A percentile compares a stretch with the other conserved stretches of the same genome.
Conservation (phyloP, 2,329 filamentous ascomycete genomes). For the Penicillium expansum region DNA sequence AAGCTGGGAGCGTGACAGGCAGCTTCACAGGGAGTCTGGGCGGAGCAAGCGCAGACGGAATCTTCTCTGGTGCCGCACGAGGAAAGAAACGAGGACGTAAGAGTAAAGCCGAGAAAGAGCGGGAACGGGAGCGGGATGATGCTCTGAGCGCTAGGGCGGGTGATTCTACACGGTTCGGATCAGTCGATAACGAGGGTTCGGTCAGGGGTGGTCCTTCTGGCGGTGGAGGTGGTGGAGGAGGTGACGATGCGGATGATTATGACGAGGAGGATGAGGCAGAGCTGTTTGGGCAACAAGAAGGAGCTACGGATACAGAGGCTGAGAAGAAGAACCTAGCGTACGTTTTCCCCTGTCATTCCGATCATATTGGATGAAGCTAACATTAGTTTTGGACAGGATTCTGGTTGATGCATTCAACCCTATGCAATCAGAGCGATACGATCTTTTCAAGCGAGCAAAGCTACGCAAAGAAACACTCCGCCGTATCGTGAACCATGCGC, state of each 20-base stretch:
- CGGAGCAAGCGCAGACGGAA: conserved; percentile 36
- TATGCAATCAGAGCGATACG: conserved; percentile 49
- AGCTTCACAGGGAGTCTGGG: conserved; percentile 45
- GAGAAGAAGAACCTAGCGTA: conserved; percentile 53
- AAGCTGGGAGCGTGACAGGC: conserved; percentile 43
- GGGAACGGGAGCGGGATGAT: conserved; percentile 35
- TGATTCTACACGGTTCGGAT: conserved; percentile 30
- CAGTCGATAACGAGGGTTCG: conserved; percentile 36
- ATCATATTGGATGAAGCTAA: conserved; percentile 8
- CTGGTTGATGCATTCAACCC: conserved; percentile 49
- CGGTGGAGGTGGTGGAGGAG: conserved; percentile 40
- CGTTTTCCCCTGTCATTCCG: conserved; percentile 21
- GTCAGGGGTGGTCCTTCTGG: conserved; percentile 27
- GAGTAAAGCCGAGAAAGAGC: conserved; percentile 39
- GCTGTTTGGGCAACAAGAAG: conserved; percentile 45
- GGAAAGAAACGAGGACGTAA: conserved; percentile 39
- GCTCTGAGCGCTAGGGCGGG: conserved; percentile 27
- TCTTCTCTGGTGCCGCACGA: conserved; percentile 29
- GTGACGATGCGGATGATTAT: conserved; percentile 50
- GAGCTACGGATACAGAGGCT: conserved; percentile 48
- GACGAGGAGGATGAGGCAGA: conserved; percentile 50
- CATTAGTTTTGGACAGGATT: conserved; percentile 30
- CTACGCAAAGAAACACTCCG: conserved; percentile 52
- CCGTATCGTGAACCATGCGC: conserved; percentile 63
- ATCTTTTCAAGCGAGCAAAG: conserved; percentile 50